These are phyloP conservation scores for Rickenella mellea DNA, from an alignment of 768 basidiomycete species.

Conservation along the genomic window DNA sequence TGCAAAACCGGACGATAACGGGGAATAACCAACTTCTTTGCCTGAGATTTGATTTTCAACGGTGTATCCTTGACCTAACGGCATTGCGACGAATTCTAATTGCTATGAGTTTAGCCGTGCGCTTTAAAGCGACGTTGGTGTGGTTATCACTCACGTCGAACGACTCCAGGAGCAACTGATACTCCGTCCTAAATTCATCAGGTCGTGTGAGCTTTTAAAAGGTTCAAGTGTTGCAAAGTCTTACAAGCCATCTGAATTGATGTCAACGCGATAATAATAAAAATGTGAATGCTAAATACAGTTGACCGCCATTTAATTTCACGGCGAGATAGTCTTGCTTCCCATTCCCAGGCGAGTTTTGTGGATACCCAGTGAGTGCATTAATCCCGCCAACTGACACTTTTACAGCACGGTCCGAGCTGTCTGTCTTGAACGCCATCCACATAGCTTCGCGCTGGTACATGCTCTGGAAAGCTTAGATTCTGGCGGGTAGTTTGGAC, in stretches of 20 bases:
- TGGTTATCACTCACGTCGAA: constrained; percentile 16
- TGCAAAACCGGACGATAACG: background rate
- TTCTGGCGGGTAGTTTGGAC: no score
- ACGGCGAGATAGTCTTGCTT: constrained; percentile 18
- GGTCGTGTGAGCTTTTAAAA: background rate
- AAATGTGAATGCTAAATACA: constrained; percentile 8
- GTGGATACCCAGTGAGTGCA: constrained; percentile 17
- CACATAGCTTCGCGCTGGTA: constrained; percentile 22
- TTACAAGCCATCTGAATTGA: no score
- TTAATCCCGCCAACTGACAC: constrained; percentile 21
- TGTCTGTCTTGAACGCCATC: constrained; percentile 15
- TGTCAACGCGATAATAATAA: no score
- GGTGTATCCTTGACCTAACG: constrained; percentile 14
- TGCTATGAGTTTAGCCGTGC: no score
- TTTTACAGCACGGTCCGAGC: constrained; percentile 19
- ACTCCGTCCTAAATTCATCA: constrained; percentile 13
- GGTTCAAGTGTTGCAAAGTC: no score
- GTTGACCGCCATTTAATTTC: constrained; percentile 6
- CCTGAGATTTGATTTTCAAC: constrained; percentile 16
- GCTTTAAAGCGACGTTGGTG: background rate
- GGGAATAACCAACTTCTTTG: constrained; percentile 13
- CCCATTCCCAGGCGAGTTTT: constrained; percentile 6
- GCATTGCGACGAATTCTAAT: constrained; percentile 20
- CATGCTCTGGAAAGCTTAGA: constrained; percentile 12
- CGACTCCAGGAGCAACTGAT: constrained; percentile 14